phyloP scores from a whole-genome alignment of 768 basidiomycete species.

The Hygrophoropsis aurantiaca region DNA sequence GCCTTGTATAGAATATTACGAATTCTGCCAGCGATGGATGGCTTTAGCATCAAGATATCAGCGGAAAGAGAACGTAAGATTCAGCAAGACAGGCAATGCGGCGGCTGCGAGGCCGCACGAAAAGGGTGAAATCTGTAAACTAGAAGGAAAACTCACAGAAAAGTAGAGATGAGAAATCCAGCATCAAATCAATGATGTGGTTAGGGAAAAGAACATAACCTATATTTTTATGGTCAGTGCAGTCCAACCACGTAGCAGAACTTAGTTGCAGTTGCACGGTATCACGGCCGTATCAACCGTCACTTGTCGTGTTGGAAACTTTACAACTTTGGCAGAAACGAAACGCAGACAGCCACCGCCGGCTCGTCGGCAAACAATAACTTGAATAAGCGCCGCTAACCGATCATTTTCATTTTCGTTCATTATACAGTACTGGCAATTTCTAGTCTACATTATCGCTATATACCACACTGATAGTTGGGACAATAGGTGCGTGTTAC shows the following conservation, averaged over 20 bases:
- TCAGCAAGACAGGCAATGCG: constrained; percentile 20
- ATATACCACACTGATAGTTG: not conserved
- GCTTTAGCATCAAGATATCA: not conserved
- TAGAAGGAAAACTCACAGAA: constrained; percentile 18
- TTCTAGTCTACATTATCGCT: not conserved
- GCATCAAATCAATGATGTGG: constrained; percentile 1
- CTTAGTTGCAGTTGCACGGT: too few species aligned
- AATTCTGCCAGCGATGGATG: constrained; percentile 19
- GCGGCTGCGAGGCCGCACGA: constrained; percentile 23
- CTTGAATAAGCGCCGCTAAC: not conserved
- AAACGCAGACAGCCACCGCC: constrained; percentile 1
- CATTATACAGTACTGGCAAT: not conserved
- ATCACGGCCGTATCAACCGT: constrained; percentile 15
- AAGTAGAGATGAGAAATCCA: constrained; percentile 15
- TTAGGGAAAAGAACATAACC: constrained; percentile 2
- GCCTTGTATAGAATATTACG: constrained; percentile 26
- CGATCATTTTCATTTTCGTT: not conserved
- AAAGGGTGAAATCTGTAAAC: not conserved
- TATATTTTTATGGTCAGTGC: constrained; percentile 19
- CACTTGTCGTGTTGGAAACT: constrained; percentile 17
- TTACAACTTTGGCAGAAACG: not conserved
- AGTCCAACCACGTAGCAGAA: constrained; percentile 22
- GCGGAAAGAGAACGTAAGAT: constrained; percentile 1
- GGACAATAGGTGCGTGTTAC: not conserved
- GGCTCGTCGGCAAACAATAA: not conserved